Conservation (phyloP, 495 filamentous ascomycete genomes). For the Podospora pseudopauciseta region DNA sequence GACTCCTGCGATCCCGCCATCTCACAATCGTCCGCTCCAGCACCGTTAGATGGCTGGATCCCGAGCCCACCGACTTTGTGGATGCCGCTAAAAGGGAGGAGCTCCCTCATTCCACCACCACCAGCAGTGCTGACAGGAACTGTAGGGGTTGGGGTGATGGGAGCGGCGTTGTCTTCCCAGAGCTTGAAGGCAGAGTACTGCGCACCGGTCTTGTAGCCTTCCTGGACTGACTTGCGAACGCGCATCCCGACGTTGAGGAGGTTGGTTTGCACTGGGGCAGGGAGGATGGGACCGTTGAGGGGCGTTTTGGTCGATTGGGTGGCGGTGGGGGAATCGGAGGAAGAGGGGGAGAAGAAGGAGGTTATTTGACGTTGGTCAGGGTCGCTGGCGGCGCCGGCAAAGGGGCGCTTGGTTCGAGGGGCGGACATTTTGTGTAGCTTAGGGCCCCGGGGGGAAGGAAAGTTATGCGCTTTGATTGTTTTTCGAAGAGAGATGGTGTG, state of each 20-base stretch:
- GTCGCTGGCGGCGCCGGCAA: conserved; percentile 50
- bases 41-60: conserved; percentile 35
- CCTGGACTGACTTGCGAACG: conserved; percentile 83
- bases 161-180: conserved; percentile 35
- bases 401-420: conserved; percentile 48
- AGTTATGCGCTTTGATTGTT: neutral
- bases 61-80: conserved; percentile 58
- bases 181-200: conserved; percentile 43
- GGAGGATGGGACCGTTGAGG: conserved; percentile 50
- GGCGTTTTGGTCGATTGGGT: conserved; percentile 23
- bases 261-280: conserved; percentile 64
- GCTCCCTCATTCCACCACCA: conserved; percentile 43
- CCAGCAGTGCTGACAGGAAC: neutral
- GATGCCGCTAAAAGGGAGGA: conserved; percentile 74
- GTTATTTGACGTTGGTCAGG: conserved; percentile 49
- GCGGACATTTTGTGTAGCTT: conserved; percentile 35
- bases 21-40: conserved; percentile 10
- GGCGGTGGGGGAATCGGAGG: conserved; percentile 7
- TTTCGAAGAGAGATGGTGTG: neutral
- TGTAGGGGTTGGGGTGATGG: neutral
- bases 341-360: conserved; percentile 40
- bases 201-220: conserved; percentile 80
- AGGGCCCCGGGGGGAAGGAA: neutral
- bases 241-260: conserved; percentile 89
- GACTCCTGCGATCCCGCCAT: conserved; percentile 38